Base-by-base conservation (phyloP, 208 protist genomes). In the Kentomonas sorsogonicus region DNA sequence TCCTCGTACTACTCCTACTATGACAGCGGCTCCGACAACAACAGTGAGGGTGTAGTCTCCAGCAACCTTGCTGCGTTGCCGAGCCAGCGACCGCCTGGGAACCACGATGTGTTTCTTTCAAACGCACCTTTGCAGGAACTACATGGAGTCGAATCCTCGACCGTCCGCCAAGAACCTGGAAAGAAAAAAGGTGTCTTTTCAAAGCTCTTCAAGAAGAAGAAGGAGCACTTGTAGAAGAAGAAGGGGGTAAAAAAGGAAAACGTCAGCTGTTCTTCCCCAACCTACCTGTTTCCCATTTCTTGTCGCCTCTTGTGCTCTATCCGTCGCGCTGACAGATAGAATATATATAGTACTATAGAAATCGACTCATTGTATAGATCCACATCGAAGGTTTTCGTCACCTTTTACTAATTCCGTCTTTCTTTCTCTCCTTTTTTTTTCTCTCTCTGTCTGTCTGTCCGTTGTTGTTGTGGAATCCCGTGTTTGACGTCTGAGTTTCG, bases 121-220 rank as follows among this genome's bases (percentile, higher is more conserved):
- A 27, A 2, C 4, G 4, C 7, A 2, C 18, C 20, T 10, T 15
- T 11, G 4, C 11, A 29, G 13, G 1, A 18, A 26, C 7, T 15
- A 6, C 7, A 13, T 22, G 23, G 27, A 4, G 16, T 4, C 3
- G 2, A 1, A 7, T 7, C 7, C 1, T 4, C 11, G 18, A 3
- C 11, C 3, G 23, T 23, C 6, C 30, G 41, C 3, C 41, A 26
- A 26, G 43, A 27, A 29, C n/a, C 25, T 0, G 36, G 43, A 31
- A 45, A 64, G 34, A 51, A 43, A 25, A 57, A 38, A 26, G 44
- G n/a, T 29, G 47, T 74, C 26, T 41, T 67, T 11, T 53, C 50
- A 15, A 74, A 54, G 25, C 10, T 72, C 0, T 72, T 72, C 45
- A 46, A n/a, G 40, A 68, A 52, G 60, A 63, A 48, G 13, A 51